Base-by-base conservation (phyloP, 176 grass and related monocot species). In the Hsuehochloa calcarea region DNA sequence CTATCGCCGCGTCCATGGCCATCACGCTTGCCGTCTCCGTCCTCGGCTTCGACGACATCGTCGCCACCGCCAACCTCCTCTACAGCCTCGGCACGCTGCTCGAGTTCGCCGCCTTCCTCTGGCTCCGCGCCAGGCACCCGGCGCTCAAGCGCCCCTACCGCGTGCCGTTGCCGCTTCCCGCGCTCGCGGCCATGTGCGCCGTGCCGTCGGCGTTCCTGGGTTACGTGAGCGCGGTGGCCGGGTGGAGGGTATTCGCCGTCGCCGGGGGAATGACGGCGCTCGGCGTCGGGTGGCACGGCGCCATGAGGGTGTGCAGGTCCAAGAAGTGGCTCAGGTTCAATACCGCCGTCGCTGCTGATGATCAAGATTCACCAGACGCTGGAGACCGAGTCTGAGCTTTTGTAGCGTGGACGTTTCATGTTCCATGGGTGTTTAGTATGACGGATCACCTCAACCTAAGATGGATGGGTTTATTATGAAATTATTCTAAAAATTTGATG, bases 1-100 rank as follows among this genome's bases (percentile, higher is more conserved):
- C 83, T 80, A 84, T 92, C 52, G 56, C 66, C 7, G 80, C 81
- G 15, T 89, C 87, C 58, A 61, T 54, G 19, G 70, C 80, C 14
- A 63, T 88, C 2, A 51, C 85, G 10, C 45, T 89, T 0, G 62
- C 77, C 10, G 63, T 89, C 40, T 92, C 90, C 62, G 89, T 85
- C 80, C 87, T 89, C 63, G n/a, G 63, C 44, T 92, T 92, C 81
- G 87, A 92, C 63, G 90, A 89, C 63, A 67, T 92, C 8, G 84
- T 92, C 1, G 87, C 79, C 39, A 79, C 80, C 0, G 84, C 87
- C 84, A 92, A 89, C 77, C 80, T 89, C 54, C 84, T 92, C 13
- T 89, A 87, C 80, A 65, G 84, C 76, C 77, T 92, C 1, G 90
- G 84, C 37, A 87, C 87, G 80, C 77, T 92, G 22, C 85, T 89